These are phyloP conservation scores for Talaromyces liani DNA, from an alignment of 495 filamentous ascomycete genomes.

Conservation along the genomic window DNA sequence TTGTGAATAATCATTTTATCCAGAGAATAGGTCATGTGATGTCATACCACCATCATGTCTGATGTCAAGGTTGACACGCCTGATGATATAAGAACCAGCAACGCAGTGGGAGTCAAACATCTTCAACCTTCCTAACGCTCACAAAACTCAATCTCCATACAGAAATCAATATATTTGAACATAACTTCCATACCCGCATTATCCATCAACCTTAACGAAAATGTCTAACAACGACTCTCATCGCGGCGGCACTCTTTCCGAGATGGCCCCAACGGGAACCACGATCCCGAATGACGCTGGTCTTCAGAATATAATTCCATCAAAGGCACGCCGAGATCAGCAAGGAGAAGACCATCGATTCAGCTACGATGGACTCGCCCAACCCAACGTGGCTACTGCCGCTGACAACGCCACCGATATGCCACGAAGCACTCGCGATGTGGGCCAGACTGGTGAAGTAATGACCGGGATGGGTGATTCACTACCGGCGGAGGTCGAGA, in stretches of 20 bases:
- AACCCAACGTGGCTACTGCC: slow-evolving; percentile 32
- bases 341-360: slow-evolving; percentile 21
- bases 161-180: no score
- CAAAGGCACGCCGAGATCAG: slow-evolving; percentile 49
- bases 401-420: slow-evolving; percentile 47
- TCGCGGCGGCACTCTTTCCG: slow-evolving; percentile 27
- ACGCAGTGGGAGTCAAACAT: no score
- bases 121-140: no score
- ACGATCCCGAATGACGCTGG: slow-evolving; percentile 47
- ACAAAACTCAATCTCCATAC: no score
- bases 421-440: slow-evolving; percentile 40
- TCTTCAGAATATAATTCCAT: slow-evolving; percentile 44
- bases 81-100: neutral
- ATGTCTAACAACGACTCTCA: slow-evolving; percentile 16
- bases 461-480: slow-evolving; percentile 44
- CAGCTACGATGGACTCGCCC: slow-evolving; percentile 23
- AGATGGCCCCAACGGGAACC: slow-evolving; percentile 49
- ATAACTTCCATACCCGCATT: no score
- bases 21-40: neutral
- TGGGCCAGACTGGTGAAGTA: slow-evolving; percentile 39
- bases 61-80: neutral
- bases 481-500: slow-evolving; percentile 36
- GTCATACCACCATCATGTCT: slow-evolving; percentile 3
- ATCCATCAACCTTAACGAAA: neutral
- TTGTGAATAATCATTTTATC: no score